These are phyloP conservation scores for Blastobotrys aristatus DNA, from an alignment of 1,139 yeast genomes.

Conservation along the genomic window DNA sequence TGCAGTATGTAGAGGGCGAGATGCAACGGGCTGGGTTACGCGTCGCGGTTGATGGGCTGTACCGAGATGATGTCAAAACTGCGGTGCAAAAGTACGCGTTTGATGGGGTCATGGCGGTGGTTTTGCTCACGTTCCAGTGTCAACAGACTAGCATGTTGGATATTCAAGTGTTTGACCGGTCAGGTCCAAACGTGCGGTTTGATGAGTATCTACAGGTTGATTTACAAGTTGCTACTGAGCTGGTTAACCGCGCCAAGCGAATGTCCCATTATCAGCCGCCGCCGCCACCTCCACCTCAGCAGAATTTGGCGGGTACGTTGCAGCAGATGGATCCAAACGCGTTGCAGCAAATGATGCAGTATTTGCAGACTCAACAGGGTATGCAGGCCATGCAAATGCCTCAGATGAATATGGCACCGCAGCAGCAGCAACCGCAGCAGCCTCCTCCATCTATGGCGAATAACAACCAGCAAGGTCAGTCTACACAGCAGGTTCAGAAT, in stretches of 20 bases:
- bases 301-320: slow-evolving; percentile 24
- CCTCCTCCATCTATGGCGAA: not conserved
- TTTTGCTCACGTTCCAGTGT: slow-evolving; percentile 51
- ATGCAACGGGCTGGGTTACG: slow-evolving; percentile 50
- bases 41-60: slow-evolving; percentile 43
- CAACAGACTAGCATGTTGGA: slow-evolving; percentile 46
- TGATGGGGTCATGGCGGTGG: slow-evolving; percentile 70
- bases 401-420: slow-evolving; percentile 24
- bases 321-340: slow-evolving; percentile 33
- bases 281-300: slow-evolving; percentile 3
- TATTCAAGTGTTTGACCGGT: slow-evolving; percentile 65
- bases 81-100: slow-evolving; percentile 74
- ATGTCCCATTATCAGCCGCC: slow-evolving; percentile 3
- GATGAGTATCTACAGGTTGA: slow-evolving; percentile 75
- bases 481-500: slow-evolving; percentile 26
- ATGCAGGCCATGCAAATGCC: slow-evolving; percentile 13
- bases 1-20: slow-evolving; percentile 51
- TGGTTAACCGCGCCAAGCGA: slow-evolving; percentile 31
- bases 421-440: slow-evolving; percentile 22
- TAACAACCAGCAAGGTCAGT: slow-evolving; percentile 13
- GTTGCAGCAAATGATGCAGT: slow-evolving; percentile 31
- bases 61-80: slow-evolving; percentile 46
- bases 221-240: slow-evolving; percentile 57
- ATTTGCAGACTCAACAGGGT: slow-evolving; percentile 23
- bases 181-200: slow-evolving; percentile 65